Conservation (phyloP, 176 grass and related monocot genomes). For the Tillandsia fasciculata region DNA sequence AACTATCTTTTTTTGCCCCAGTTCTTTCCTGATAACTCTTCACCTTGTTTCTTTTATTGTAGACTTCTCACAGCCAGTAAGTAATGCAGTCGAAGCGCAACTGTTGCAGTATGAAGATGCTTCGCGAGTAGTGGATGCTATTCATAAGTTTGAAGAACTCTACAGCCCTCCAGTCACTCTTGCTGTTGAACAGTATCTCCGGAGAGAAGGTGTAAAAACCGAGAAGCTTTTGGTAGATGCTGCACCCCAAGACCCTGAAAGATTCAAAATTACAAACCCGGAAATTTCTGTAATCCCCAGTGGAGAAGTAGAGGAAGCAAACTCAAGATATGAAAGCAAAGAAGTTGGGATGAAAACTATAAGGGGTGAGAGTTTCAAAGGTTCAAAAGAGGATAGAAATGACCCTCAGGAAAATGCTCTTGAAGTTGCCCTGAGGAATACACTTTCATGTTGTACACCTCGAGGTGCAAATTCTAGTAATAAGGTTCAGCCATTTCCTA, state of each 20-base stretch:
- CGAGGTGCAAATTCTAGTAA: slow-evolving; percentile 39
- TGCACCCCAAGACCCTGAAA: slow-evolving; percentile 27
- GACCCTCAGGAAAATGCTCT: slow-evolving; percentile 40
- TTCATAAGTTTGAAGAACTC: slow-evolving; percentile 53
- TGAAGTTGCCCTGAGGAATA: slow-evolving; percentile 53
- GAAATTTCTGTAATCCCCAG: slow-evolving; percentile 25
- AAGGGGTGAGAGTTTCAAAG: slow-evolving; percentile 37
- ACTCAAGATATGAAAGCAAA: slow-evolving; percentile 26
- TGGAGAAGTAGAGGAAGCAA: slow-evolving; percentile 33
- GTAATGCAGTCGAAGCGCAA: slow-evolving; percentile 37
- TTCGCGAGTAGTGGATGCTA: slow-evolving; percentile 42
- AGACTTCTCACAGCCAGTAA: slow-evolving; percentile 41
- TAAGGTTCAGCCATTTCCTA: slow-evolving; percentile 55
- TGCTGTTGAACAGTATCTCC: slow-evolving; percentile 48
- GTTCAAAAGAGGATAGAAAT: slow-evolving; percentile 25
- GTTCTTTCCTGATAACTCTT: not conserved
- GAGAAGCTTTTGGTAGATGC: slow-evolving; percentile 23
- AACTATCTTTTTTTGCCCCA: not conserved
- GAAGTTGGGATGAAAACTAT: slow-evolving; percentile 42
- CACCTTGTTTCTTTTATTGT: slow-evolving; percentile 24
- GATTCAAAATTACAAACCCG: slow-evolving; percentile 19
- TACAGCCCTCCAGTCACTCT: slow-evolving; percentile 33
- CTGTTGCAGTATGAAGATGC: slow-evolving; percentile 51
- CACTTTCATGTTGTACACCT: slow-evolving; percentile 71
- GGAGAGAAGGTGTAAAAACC: slow-evolving; percentile 37